Percentiles rank a stretch among this genome's conserved stretches.
Evolutionary conservation across 2,329 filamentous ascomycete genomes (phyloP).

Genomic region (Elsinoe ampelina): DNA sequence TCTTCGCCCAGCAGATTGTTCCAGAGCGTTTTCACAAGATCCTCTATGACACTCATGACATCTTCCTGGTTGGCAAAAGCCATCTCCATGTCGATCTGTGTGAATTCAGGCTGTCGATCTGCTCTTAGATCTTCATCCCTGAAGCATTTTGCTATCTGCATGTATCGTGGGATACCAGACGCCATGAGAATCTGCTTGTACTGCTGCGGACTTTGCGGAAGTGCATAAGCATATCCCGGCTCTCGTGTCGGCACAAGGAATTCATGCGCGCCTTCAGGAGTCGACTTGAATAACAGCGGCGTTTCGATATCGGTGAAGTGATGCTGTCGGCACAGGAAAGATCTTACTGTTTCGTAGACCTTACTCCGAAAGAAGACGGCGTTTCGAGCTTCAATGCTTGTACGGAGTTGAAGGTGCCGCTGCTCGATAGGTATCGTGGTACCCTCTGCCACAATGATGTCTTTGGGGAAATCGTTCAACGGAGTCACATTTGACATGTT

Average conservation of each 20-base stretch:
- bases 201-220: constrained; percentile 94
- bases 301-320: constrained; percentile 79
- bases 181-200: constrained; percentile 99
- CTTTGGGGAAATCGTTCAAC: constrained; percentile 63
- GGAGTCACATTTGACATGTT: constrained; percentile 52
- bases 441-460: constrained; percentile 66
- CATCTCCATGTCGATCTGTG: constrained; percentile 89
- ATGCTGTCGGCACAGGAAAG: constrained; percentile 44
- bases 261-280: constrained; percentile 87
- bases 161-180: constrained; percentile 71
- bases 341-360: constrained; percentile 45
- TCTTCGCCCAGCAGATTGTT: constrained; percentile 37
- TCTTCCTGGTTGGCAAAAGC: constrained; percentile 65
- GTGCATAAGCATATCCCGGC: constrained; percentile 69
- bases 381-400: constrained; percentile 55
- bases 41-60: constrained; percentile 54
- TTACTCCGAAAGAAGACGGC: constrained; percentile 62
- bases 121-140: constrained; percentile 88
- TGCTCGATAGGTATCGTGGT: constrained; percentile 65
- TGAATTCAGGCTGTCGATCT: constrained; percentile 94
- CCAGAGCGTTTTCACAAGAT: constrained; percentile 49
- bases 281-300: constrained; percentile 92
- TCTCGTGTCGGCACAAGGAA: constrained; percentile 83
- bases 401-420: constrained; percentile 78
- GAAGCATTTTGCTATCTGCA: constrained; percentile 90